phyloP scores from a whole-genome alignment of 352 stramenopile genomes.

The Thraustochytrium sp. region DNA sequence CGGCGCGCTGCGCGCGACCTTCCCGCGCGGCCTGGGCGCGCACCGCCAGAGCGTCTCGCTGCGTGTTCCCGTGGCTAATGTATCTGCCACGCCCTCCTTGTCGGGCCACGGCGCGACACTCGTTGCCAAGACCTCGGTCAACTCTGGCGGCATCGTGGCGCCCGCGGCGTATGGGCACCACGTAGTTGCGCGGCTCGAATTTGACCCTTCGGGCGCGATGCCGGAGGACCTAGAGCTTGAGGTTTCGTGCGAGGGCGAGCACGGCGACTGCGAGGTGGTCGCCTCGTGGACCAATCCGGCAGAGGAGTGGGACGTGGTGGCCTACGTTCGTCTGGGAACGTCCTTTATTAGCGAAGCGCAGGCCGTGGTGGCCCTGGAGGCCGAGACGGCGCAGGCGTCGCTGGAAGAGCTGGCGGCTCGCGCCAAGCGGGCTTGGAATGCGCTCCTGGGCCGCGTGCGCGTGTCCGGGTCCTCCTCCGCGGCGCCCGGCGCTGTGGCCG shows the following conservation, averaged over 20 bases:
- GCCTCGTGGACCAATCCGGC: neutral
- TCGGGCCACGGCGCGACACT: too few relatives aligned
- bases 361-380: neutral
- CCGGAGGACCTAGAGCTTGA: too few relatives aligned
- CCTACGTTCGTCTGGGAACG: neutral
- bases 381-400: neutral
- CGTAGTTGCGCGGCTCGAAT: too few relatives aligned
- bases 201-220: too few relatives aligned
- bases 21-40: neutral
- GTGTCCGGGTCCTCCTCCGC: neutral
- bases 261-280: neutral
- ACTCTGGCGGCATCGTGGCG: neutral
- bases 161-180: neutral
- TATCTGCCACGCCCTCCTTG: too few relatives aligned
- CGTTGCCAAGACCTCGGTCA: too few relatives aligned
- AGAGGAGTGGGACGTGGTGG: neutral
- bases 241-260: too few relatives aligned
- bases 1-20: neutral
- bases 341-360: slow-evolving; percentile 15
- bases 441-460: neutral
- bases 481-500: neutral
- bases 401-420: neutral
- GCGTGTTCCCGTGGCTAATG: too few relatives aligned
- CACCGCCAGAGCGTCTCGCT: neutral
- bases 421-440: neutral